phyloP scores from a whole-genome alignment of 2,329 filamentous ascomycete species.

The Colletotrichum phormii region DNA sequence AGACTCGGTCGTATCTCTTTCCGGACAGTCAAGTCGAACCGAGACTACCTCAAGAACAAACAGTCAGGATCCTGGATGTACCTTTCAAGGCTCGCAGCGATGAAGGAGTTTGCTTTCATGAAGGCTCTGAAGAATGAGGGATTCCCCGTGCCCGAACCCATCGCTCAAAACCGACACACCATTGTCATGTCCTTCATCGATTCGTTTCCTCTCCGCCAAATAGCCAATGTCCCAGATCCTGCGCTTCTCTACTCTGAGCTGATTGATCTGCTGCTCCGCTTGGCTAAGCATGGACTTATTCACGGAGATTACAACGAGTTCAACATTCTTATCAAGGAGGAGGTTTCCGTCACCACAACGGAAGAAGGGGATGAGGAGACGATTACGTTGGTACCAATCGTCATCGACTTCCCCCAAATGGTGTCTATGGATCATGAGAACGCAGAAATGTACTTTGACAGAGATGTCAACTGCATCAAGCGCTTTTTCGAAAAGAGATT shows the following conservation, averaged over 20 bases:
- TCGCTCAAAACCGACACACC: conserved; percentile 92
- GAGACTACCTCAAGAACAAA: conserved; percentile 91
- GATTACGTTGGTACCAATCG: conserved; percentile 76
- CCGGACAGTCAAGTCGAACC: conserved; percentile 93
- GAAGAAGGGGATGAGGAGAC: conserved; percentile 55
- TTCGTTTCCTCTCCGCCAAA: conserved; percentile 90
- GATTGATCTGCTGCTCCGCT: conserved; percentile 84
- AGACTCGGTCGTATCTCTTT: conserved; percentile 96
- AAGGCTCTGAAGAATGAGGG: conserved; percentile 83
- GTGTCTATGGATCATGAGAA: conserved; percentile 94
- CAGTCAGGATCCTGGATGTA: conserved; percentile 95
- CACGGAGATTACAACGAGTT: conserved; percentile 99
- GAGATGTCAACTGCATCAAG: conserved; percentile 95
- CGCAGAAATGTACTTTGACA: conserved; percentile 96
- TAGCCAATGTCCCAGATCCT: conserved; percentile 84
- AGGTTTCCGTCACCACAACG: conserved; percentile 48
- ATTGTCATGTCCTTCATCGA: conserved; percentile 96
- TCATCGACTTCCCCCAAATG: conserved; percentile 99
- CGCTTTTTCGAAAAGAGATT: conserved; percentile 92
- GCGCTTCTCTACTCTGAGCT: conserved; percentile 91
- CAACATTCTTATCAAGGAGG: conserved; percentile 94
- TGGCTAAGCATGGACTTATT: conserved; percentile 90
- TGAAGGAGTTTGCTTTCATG: conserved; percentile 97
- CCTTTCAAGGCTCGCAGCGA: conserved; percentile 89
- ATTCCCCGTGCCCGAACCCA: conserved; percentile 88